Percentiles rank a stretch among this genome's conserved stretches.
Conservation (phyloP, 2,329 filamentous ascomycete genomes). For the Aspergillus glaucus region DNA sequence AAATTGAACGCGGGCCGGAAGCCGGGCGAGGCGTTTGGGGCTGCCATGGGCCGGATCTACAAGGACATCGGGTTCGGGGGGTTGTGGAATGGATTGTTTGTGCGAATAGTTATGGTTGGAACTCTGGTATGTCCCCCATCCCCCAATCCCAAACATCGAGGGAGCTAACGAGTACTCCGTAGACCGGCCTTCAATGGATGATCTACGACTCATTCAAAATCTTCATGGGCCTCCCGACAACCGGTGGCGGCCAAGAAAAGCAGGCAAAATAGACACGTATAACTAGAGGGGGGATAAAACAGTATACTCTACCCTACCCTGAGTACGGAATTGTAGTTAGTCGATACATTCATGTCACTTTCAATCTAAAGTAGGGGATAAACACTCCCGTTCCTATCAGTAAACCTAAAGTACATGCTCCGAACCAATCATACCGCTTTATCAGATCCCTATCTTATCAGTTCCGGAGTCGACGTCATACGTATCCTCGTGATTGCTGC, state of each 20-base stretch:
- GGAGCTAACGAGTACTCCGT: not conserved
- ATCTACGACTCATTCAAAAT: constrained; percentile 74
- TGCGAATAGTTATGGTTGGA: constrained; percentile 85
- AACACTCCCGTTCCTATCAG: constrained; percentile 15
- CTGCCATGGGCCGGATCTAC: constrained; percentile 74
- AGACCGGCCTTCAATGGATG: constrained; percentile 14
- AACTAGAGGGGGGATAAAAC: too few species aligned
- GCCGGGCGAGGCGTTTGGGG: constrained; percentile 69
- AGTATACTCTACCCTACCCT: too few species aligned
- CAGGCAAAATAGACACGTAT: not conserved
- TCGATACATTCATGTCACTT: not conserved
- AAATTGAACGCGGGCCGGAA: constrained; percentile 78
- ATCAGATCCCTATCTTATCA: constrained; percentile 23
- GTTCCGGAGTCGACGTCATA: constrained; percentile 11
- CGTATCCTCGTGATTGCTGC: not conserved
- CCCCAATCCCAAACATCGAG: constrained; percentile 12
- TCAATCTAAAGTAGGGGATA: not conserved
- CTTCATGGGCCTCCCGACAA: constrained; percentile 80
- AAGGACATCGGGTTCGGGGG: constrained; percentile 77
- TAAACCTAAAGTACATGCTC: constrained; percentile 11
- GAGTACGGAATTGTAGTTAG: not conserved
- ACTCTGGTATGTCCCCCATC: constrained; percentile 43
- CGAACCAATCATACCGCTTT: constrained; percentile 14
- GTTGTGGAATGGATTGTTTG: constrained; percentile 86
- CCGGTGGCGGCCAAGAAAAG: constrained; percentile 52